Conservation (phyloP, 768 basidiomycete genomes). For the Sistotremastrum niveocremeum region DNA sequence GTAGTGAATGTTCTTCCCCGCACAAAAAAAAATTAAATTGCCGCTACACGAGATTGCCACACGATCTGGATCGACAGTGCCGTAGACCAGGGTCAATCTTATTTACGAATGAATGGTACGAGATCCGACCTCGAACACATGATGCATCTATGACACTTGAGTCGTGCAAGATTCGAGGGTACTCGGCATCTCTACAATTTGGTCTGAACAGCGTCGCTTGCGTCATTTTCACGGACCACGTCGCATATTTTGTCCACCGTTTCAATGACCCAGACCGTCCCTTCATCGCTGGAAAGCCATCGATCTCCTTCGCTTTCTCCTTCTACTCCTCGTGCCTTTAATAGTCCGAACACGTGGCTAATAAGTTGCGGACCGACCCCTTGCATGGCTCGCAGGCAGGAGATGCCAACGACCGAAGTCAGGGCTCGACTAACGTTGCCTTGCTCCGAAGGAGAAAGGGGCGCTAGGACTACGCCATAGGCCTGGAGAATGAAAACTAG, state of each 20-base stretch:
- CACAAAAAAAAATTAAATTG: neutral
- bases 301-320: conserved; percentile 54
- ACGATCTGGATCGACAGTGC: no score
- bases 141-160: neutral
- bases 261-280: conserved; percentile 78
- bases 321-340: conserved; percentile 60
- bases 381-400: conserved; percentile 74
- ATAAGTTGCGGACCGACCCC: conserved; percentile 77
- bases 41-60: neutral
- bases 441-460: conserved; percentile 58
- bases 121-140: no score
- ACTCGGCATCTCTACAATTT: conserved; percentile 37
- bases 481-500: conserved; percentile 78
- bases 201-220: conserved; percentile 20
- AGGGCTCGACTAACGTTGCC: conserved; percentile 77
- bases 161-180: neutral
- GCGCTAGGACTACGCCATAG: conserved; percentile 68
- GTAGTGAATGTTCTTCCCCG: neutral
- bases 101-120: no score
- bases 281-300: conserved; percentile 77
- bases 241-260: conserved; percentile 72
- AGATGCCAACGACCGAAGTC: conserved; percentile 74
- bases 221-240: conserved; percentile 41
- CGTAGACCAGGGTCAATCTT: neutral
- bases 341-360: conserved; percentile 81